Evolutionary conservation across 768 basidiomycete genomes (phyloP).

Genomic region (Mycena olivaceomarginata): DNA sequence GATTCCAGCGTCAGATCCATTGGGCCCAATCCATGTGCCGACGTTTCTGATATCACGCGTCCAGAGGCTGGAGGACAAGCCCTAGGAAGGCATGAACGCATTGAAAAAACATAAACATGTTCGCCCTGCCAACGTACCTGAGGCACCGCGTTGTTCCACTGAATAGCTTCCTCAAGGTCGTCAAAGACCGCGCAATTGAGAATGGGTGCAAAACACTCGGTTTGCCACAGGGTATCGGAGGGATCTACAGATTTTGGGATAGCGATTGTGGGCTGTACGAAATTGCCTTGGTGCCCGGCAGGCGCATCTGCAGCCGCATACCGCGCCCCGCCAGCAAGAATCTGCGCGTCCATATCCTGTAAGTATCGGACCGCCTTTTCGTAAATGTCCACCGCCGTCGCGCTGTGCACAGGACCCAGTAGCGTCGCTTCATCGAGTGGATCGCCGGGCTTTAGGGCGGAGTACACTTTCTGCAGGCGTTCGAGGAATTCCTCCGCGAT

Average conservation of each 20-base stretch:
- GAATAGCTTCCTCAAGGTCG: slow-evolving; percentile 89
- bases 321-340: slow-evolving; percentile 82
- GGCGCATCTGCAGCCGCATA: slow-evolving; percentile 61
- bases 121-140: slow-evolving; percentile 66
- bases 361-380: slow-evolving; percentile 76
- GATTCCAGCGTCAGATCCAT: slow-evolving; percentile 93
- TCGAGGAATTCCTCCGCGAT: slow-evolving; percentile 87
- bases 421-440: slow-evolving; percentile 85
- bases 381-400: slow-evolving; percentile 82
- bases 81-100: slow-evolving; percentile 60
- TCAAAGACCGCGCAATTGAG: slow-evolving; percentile 92
- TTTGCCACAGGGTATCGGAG: slow-evolving; percentile 79
- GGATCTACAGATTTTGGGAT: slow-evolving; percentile 76
- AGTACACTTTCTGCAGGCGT: slow-evolving; percentile 84
- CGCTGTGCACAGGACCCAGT: slow-evolving; percentile 91
- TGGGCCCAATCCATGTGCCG: slow-evolving; percentile 94
- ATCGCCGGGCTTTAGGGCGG: slow-evolving; percentile 86
- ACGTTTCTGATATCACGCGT: slow-evolving; percentile 89
- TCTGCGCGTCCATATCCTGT: slow-evolving; percentile 79
- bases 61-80: slow-evolving; percentile 95
- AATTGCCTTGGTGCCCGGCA: slow-evolving; percentile 82
- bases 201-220: slow-evolving; percentile 93
- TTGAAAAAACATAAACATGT: slow-evolving; percentile 29
- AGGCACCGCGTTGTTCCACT: slow-evolving; percentile 93
- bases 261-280: slow-evolving; percentile 92